These are phyloP conservation scores for Sclerotinia borealis DNA, from an alignment of 2,329 filamentous ascomycete genomes.

Conservation along the genomic window DNA sequence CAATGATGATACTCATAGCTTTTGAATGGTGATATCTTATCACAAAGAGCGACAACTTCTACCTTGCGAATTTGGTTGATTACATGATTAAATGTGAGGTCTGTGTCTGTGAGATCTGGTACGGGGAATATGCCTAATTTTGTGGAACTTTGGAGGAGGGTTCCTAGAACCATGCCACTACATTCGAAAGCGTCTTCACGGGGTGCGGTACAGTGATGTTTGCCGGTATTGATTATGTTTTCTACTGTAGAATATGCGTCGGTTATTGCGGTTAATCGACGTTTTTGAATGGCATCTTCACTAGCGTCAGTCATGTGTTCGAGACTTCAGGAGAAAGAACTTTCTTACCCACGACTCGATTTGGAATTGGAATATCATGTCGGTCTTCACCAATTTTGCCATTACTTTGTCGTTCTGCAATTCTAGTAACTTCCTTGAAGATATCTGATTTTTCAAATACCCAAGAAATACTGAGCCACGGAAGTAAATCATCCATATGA, in stretches of 20 bases:
- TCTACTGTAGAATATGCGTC: neutral
- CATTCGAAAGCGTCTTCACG: neutral
- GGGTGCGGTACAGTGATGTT: neutral
- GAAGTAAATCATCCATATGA: neutral
- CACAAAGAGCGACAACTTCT: constrained; percentile 1
- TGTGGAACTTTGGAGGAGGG: neutral
- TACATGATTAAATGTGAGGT: neutral
- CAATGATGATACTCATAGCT: neutral
- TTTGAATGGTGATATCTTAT: neutral
- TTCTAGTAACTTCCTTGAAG: neutral
- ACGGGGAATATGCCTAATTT: constrained; percentile 8
- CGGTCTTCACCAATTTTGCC: neutral
- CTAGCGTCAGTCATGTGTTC: neutral
- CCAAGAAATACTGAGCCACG: constrained; percentile 11
- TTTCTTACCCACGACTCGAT: constrained; percentile 5
- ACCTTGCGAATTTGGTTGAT: neutral
- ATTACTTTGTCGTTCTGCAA: constrained; percentile 6
- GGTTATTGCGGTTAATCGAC: neutral
- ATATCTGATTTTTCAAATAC: constrained; percentile 3
- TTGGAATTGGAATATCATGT: constrained; percentile 8
- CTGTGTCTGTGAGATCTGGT: neutral
- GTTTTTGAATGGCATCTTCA: constrained; percentile 8
- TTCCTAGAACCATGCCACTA: constrained; percentile 3
- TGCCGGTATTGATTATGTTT: neutral
- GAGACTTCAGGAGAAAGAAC: neutral